Percentiles rank a stretch among this genome's conserved stretches.
These are phyloP conservation scores for Rhodotorula kratochvilovae DNA, from an alignment of 768 basidiomycete genomes.

Conservation along the genomic window DNA sequence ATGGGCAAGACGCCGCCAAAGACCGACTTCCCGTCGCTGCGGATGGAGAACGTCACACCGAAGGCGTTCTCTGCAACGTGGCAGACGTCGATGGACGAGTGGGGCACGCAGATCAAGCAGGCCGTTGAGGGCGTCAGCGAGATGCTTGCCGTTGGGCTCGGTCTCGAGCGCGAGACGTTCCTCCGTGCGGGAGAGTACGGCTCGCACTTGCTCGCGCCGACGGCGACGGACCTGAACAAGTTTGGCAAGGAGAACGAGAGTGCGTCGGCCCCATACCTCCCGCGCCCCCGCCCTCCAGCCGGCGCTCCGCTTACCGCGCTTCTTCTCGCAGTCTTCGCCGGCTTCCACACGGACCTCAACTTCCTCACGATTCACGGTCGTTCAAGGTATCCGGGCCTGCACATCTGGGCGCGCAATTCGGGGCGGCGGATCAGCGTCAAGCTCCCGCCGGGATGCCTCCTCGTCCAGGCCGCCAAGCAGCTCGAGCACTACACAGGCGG, in stretches of 20 bases:
- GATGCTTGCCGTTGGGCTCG: conserved; percentile 81
- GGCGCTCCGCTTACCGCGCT: background rate
- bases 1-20: conserved; percentile 48
- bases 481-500: conserved; percentile 61
- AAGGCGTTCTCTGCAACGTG: conserved; percentile 62
- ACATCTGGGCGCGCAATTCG: conserved; percentile 92
- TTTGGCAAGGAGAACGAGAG: conserved; percentile 71
- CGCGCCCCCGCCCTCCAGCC: background rate
- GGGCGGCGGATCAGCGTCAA: conserved; percentile 83
- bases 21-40: conserved; percentile 63
- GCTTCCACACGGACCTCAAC: conserved; percentile 91
- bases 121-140: conserved; percentile 80
- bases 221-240: conserved; percentile 79
- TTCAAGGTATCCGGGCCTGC: conserved; percentile 76
- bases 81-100: conserved; percentile 70
- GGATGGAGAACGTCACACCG: conserved; percentile 78
- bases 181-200: conserved; percentile 78
- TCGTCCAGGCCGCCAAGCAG: conserved; percentile 95
- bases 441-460: conserved; percentile 74
- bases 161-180: conserved; percentile 64
- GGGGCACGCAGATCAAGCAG: conserved; percentile 82
- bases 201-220: conserved; percentile 89
- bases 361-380: conserved; percentile 88
- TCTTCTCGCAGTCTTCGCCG: conserved; percentile 60
- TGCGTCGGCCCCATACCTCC: conserved; percentile 1